These are phyloP conservation scores for Ichthyophthirius multifiliis DNA, from an alignment of 169 alveolate genomes.

Conservation along the genomic window DNA sequence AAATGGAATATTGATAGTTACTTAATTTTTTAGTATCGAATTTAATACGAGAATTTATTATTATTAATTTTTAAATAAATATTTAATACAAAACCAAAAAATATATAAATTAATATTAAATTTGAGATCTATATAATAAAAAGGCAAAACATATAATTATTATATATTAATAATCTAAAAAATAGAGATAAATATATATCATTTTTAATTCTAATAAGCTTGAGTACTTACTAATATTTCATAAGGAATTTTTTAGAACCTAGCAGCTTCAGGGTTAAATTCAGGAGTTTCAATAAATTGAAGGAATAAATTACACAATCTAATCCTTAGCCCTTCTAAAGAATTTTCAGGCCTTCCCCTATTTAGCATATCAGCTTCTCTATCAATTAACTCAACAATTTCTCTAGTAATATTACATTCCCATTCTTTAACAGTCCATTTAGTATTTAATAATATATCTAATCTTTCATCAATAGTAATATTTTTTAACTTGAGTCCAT, in stretches of 20 bases:
- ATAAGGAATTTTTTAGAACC: constrained; percentile 86
- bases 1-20: too few relatives aligned
- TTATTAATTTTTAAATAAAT: too few relatives aligned
- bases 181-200: too few relatives aligned
- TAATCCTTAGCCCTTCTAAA: constrained; percentile 81
- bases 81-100: too few relatives aligned
- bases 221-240: constrained; percentile 39
- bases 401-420: constrained; percentile 87
- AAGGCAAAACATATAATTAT: too few relatives aligned
- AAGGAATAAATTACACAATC: constrained; percentile 85
- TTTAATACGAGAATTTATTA: too few relatives aligned
- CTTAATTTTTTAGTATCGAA: too few relatives aligned
- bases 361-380: constrained; percentile 92
- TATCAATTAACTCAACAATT: constrained; percentile 88
- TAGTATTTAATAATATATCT: constrained; percentile 87
- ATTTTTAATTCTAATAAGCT: background rate
- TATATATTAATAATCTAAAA: too few relatives aligned
- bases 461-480: constrained; percentile 88
- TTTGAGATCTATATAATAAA: too few relatives aligned
- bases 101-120: too few relatives aligned
- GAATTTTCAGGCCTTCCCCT: constrained; percentile 88
- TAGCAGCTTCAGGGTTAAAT: constrained; percentile 91
- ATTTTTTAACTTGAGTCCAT: constrained; percentile 79
- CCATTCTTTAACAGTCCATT: constrained; percentile 90
- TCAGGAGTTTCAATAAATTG: constrained; percentile 89